phyloP scores from a whole-genome alignment of 169 alveolate genomes.

The Perkinsus marinus region DNA sequence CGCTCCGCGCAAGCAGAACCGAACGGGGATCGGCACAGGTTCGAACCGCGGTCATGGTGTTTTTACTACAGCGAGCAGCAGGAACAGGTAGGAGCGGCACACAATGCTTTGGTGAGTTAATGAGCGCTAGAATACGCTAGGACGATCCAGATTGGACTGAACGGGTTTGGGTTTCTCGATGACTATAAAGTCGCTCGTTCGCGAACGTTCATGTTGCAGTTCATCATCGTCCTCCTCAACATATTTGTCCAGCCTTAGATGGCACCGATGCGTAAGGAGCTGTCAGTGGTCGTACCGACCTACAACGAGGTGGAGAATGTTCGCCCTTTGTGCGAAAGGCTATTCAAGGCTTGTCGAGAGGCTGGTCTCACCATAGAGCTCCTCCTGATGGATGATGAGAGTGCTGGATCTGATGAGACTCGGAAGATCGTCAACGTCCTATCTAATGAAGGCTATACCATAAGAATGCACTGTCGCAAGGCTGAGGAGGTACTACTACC shows the following conservation, averaged over 20 bases:
- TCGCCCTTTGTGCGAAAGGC: slow-evolving; percentile 2
- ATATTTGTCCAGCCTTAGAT: too few species aligned
- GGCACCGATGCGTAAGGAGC: neutral
- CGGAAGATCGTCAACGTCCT: neutral
- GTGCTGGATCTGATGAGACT: neutral
- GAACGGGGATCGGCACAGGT: neutral
- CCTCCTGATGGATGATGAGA: neutral
- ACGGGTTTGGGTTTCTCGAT: too few species aligned
- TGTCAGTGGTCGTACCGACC: slow-evolving; percentile 1
- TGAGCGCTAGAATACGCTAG: too few species aligned
- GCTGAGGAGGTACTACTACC: too few species aligned
- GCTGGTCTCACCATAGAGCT: neutral
- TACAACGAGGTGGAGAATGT: slow-evolving; percentile 1
- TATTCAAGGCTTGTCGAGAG: neutral
- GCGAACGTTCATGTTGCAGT: too few species aligned
- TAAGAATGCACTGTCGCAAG: neutral
- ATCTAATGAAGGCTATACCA: neutral
- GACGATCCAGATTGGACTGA: too few species aligned
- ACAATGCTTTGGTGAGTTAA: too few species aligned
- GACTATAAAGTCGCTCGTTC: too few species aligned
- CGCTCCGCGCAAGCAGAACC: too few species aligned
- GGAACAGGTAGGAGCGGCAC: too few species aligned
- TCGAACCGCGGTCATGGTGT: neutral
- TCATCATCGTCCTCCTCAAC: too few species aligned
- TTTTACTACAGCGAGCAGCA: neutral